phyloP scores from a whole-genome alignment of 2,329 filamentous ascomycete species.

The Endothia cerciana region DNA sequence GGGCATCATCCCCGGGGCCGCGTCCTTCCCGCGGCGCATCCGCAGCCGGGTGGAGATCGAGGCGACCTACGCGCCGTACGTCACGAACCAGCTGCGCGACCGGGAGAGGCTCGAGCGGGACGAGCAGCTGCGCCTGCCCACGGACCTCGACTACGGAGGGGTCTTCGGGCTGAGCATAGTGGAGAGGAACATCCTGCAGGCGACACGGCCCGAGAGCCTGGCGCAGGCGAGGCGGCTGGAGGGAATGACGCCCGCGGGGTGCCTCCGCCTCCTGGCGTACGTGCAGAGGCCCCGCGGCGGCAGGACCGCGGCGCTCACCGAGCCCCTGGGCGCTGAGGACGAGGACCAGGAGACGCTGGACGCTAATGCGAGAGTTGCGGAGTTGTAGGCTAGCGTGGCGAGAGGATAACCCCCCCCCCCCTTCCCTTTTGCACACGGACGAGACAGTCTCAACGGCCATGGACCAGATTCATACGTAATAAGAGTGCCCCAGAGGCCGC shows the following conservation, averaged over 20 bases:
- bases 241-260: constrained; percentile 69
- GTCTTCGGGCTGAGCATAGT: constrained; percentile 78
- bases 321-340: constrained; percentile 35
- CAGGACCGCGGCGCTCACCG: constrained; percentile 1
- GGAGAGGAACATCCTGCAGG: constrained; percentile 72
- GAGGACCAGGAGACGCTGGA: constrained; percentile 45
- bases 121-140: constrained; percentile 73
- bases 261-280: constrained; percentile 63
- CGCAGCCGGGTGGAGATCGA: constrained; percentile 77
- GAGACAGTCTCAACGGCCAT: too few relatives aligned
- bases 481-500: too few relatives aligned
- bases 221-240: constrained; percentile 89
- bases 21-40: constrained; percentile 59
- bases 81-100: constrained; percentile 70
- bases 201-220: constrained; percentile 78
- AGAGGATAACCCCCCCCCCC: too few relatives aligned
- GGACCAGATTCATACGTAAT: too few relatives aligned
- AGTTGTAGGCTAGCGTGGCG: constrained; percentile 34
- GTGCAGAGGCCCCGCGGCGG: constrained; percentile 43
- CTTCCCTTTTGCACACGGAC: too few relatives aligned
- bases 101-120: constrained; percentile 74
- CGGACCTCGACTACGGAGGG: constrained; percentile 74
- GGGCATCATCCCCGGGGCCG: constrained; percentile 58
- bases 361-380: constrained; percentile 44
- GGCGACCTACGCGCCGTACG: constrained; percentile 84